Percentiles rank a stretch among this genome's conserved stretches.
Evolutionary conservation across 768 basidiomycete species (phyloP).

Genomic region (Boletus reticulatus): DNA sequence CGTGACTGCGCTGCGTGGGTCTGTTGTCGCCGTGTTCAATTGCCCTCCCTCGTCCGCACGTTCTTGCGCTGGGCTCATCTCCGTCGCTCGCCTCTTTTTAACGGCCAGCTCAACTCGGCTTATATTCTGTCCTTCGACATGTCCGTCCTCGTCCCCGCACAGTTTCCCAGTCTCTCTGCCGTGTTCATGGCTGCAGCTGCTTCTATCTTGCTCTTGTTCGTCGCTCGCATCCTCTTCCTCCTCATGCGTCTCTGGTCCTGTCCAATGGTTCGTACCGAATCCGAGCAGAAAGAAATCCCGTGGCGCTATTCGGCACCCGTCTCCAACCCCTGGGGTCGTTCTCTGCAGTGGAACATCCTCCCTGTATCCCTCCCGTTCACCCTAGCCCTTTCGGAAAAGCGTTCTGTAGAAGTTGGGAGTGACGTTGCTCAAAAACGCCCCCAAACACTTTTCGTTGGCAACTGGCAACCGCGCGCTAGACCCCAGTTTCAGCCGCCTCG

Average conservation of each 20-base stretch:
- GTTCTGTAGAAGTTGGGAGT: constrained; percentile 7
- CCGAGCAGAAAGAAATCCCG: constrained; percentile 15
- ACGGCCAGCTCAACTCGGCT: background rate
- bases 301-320: background rate
- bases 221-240: constrained; percentile 30
- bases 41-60: constrained; percentile 7
- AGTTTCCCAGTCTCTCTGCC: constrained; percentile 28
- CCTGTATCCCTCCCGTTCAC: constrained; percentile 29
- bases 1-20: constrained; percentile 19
- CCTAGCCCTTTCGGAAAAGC: constrained; percentile 21
- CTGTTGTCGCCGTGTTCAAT: constrained; percentile 6
- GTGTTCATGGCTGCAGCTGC: constrained; percentile 32
- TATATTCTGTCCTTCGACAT: constrained; percentile 10
- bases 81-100: constrained; percentile 22
- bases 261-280: constrained; percentile 11
- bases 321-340: constrained; percentile 13
- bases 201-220: constrained; percentile 27
- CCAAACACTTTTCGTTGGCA: constrained; percentile 15
- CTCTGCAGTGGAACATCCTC: constrained; percentile 28
- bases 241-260: constrained; percentile 29
- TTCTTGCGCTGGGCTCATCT: constrained; percentile 24
- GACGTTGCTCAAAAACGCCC: constrained; percentile 9
- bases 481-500: constrained; percentile 33
- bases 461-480: constrained; percentile 21
- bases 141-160: constrained; percentile 32